These are phyloP conservation scores for Vigna mungo DNA, from an alignment of 306 rosid species.

Conservation along the genomic window DNA sequence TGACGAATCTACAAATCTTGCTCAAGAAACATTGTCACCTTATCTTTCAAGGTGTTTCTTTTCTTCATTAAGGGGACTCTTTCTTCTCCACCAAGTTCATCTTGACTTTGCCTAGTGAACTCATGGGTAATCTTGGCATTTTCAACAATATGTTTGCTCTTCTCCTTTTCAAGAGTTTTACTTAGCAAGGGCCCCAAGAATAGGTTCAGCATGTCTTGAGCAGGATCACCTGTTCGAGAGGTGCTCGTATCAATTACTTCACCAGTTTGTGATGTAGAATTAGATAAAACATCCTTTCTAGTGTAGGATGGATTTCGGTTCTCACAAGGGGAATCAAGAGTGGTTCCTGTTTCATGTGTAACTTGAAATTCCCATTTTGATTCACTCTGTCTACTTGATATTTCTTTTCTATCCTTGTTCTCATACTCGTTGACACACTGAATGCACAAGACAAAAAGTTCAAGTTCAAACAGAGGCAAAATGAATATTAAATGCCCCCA, in stretches of 20 bases:
- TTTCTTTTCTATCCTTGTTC: conserved; percentile 43
- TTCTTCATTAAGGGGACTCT: conserved; percentile 56
- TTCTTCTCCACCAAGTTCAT: conserved; percentile 50
- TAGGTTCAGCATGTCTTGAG: conserved; percentile 81
- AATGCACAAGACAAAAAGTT: conserved; percentile 37
- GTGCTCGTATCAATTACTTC: conserved; percentile 44
- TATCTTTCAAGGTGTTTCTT: conserved; percentile 70
- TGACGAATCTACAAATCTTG: conserved; percentile 44
- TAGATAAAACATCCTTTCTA: conserved; percentile 42
- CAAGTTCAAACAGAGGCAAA: conserved; percentile 11
- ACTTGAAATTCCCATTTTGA: conserved; percentile 37
- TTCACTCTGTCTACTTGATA: conserved; percentile 43
- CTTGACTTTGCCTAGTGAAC: conserved; percentile 45
- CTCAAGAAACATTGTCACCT: conserved; percentile 69
- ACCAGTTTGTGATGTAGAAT: conserved; percentile 41
- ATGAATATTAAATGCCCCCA: conserved; percentile 5
- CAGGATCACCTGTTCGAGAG: conserved; percentile 63
- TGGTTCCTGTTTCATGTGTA: conserved; percentile 45
- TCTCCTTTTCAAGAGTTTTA: conserved; percentile 56
- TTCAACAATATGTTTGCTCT: conserved; percentile 43
- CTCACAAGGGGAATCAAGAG: conserved; percentile 43
- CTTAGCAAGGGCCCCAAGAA: conserved; percentile 79
- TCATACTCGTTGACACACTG: conserved; percentile 69
- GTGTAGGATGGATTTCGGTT: conserved; percentile 32
- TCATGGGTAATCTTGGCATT: conserved; percentile 47